These are phyloP conservation scores for Ustilago trichophora DNA, from an alignment of 1,284 basidiomycete species.

Conservation along the genomic window DNA sequence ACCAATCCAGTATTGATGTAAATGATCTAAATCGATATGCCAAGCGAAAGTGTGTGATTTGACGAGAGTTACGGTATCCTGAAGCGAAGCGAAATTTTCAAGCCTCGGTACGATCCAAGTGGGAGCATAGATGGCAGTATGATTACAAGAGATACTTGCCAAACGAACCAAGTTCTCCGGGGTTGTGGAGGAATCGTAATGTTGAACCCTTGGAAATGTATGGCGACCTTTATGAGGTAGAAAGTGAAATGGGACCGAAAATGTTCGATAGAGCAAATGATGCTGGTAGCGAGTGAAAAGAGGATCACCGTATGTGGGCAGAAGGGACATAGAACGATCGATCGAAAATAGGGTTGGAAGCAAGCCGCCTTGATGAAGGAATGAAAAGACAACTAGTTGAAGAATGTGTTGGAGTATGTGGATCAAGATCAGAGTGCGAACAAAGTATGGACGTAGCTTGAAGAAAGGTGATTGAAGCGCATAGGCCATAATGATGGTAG, in stretches of 20 bases:
- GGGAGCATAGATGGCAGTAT: slow-evolving; percentile 18
- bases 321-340: slow-evolving; percentile 9
- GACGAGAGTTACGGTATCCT: background rate
- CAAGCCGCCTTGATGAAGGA: slow-evolving; percentile 45
- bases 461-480: slow-evolving; percentile 19
- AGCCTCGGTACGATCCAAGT: slow-evolving; percentile 2
- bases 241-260: slow-evolving; percentile 39
- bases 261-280: slow-evolving; percentile 44
- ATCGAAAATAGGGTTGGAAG: slow-evolving; percentile 38
- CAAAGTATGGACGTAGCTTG: slow-evolving; percentile 11
- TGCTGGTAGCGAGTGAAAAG: slow-evolving; percentile 10
- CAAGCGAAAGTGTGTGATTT: background rate
- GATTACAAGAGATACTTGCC: slow-evolving; percentile 3
- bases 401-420: slow-evolving; percentile 36
- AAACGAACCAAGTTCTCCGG: background rate
- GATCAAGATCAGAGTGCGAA: slow-evolving; percentile 1
- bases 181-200: background rate
- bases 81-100: background rate
- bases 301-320: background rate
- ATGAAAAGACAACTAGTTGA: slow-evolving; percentile 40
- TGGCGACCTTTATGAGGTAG: slow-evolving; percentile 10
- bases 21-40: slow-evolving; percentile 48
- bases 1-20: slow-evolving; percentile 13
- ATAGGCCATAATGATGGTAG: slow-evolving; percentile 34
- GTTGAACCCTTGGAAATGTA: slow-evolving; percentile 5